These are phyloP conservation scores for Solanum acaule DNA, from an alignment of 257 asterid genomes.

Conservation along the genomic window DNA sequence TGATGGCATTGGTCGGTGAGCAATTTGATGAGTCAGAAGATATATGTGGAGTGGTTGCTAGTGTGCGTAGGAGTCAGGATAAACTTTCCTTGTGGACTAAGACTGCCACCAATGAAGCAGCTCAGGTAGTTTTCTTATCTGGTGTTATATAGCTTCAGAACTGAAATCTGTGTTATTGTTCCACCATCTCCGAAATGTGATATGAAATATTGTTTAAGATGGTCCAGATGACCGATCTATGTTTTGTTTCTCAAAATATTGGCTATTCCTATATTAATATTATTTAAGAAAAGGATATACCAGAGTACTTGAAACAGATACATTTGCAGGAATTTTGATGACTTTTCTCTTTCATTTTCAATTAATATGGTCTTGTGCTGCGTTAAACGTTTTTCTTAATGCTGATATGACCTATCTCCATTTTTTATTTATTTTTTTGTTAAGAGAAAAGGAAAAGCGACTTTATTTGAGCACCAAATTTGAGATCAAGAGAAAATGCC, in stretches of 20 bases:
- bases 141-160: not conserved
- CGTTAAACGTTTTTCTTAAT: not conserved
- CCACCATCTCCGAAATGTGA: not conserved
- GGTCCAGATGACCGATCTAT: not conserved
- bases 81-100: slow-evolving; percentile 86
- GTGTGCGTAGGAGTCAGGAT: slow-evolving; percentile 79
- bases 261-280: not conserved
- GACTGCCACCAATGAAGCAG: slow-evolving; percentile 88
- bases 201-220: not conserved
- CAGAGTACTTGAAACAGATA: not conserved
- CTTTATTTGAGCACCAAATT: not conserved
- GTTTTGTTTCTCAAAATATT: not conserved
- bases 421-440: not conserved
- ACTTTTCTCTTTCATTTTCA: not conserved
- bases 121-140: slow-evolving; percentile 42
- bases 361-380: not conserved
- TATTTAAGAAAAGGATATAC: not conserved
- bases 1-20: slow-evolving; percentile 79
- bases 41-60: slow-evolving; percentile 74
- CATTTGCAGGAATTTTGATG: not conserved
- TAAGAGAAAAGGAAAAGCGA: not conserved
- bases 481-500: not conserved
- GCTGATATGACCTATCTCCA: not conserved
- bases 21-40: slow-evolving; percentile 73
- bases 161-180: not conserved